Base-by-base conservation (phyloP, 495 filamentous ascomycete species). In the Glutinoglossum americanum region DNA sequence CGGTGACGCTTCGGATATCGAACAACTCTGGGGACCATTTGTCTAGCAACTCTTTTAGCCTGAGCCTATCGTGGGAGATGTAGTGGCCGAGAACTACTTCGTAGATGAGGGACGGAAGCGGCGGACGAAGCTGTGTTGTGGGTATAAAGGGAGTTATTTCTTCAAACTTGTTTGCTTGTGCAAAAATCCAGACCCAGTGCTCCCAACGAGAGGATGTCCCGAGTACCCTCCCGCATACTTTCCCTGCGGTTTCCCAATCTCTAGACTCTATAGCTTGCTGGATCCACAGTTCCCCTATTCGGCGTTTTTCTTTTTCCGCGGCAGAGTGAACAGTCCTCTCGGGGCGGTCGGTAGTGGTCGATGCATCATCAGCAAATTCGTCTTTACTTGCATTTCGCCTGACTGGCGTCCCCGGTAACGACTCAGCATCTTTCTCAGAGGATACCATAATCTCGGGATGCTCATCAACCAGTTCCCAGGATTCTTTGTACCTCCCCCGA, bases 201-300 rank as follows among this genome's bases (percentile, higher is more conserved):
- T 98, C 89, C 93, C 93, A 97, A 61, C 83, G 74, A 49, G 80
- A 69, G 3, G 87, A 76, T n/a, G 79, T 84, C 39, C 80, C 76
- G 0, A 96, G 70, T 11, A 96, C 88, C 62, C 84, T 85, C 1
- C 81, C 82, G 61, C 87, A 89, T 13, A 87, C 71, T 59, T 79
- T 73, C 0, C 87, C 89, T 7, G 90, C 92, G 55, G 75, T 72
- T 1, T 66, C 63, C 93, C 93, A 98, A 56, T 89, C 75, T 13
- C 75, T 73, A 1, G 76, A 73, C 6, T 80, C 72, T 44, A 94
- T 74, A 27, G 94, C 76, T 61, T 94, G 85, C 48, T 89, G 80
- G 51, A 96, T 70, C 92, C 92, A 98, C 4, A 87, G 74, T 64
- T 95, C 93, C 25, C 92, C 92, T 61, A 98, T 84, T 13, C 85